A percentile compares a stretch with the other conserved stretches of the same genome.
phyloP scores from a whole-genome alignment of 2,329 filamentous ascomycete species.

The Coccinonectria pachysandricola region DNA sequence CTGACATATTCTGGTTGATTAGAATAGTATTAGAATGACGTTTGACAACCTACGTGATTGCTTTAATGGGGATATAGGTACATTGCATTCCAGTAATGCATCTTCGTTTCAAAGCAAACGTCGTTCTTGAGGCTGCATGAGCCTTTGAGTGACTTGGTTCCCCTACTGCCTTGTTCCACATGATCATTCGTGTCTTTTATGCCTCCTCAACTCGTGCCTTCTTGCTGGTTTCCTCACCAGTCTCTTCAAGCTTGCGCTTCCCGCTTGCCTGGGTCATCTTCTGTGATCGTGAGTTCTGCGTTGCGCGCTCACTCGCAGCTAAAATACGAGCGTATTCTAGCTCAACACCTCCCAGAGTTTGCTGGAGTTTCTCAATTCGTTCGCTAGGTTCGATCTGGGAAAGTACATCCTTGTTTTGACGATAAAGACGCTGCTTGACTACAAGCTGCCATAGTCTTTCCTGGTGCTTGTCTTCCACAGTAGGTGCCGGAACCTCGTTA shows the following conservation, averaged over 20 bases:
- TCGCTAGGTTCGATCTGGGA: constrained; percentile 59
- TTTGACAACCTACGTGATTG: no score
- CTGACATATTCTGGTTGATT: no score
- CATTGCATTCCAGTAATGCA: constrained; percentile 9
- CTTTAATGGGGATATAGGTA: constrained; percentile 15
- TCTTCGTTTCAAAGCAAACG: constrained; percentile 9
- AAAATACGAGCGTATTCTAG: constrained; percentile 64
- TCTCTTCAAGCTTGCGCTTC: constrained; percentile 37
- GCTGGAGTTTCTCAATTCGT: constrained; percentile 61
- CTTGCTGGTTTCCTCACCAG: constrained; percentile 27
- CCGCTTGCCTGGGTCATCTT: constrained; percentile 17
- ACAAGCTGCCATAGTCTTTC: constrained; percentile 65
- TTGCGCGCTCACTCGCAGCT: constrained; percentile 30
- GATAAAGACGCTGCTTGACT: constrained; percentile 67
- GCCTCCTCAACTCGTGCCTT: constrained; percentile 32
- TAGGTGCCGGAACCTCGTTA: constrained; percentile 32
- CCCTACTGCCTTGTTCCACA: no score
- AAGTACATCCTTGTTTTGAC: constrained; percentile 62
- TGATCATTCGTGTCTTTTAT: constrained; percentile 7
- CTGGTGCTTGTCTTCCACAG: constrained; percentile 47
- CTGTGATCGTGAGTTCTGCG: constrained; percentile 16
- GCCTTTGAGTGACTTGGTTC: no score
- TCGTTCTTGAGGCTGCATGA: no score
- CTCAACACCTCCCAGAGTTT: constrained; percentile 57
- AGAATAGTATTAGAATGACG: no score